Evolutionary conservation across 345 rosid genomes (phyloP).

Genomic region (Pseudoturritis turrita): DNA sequence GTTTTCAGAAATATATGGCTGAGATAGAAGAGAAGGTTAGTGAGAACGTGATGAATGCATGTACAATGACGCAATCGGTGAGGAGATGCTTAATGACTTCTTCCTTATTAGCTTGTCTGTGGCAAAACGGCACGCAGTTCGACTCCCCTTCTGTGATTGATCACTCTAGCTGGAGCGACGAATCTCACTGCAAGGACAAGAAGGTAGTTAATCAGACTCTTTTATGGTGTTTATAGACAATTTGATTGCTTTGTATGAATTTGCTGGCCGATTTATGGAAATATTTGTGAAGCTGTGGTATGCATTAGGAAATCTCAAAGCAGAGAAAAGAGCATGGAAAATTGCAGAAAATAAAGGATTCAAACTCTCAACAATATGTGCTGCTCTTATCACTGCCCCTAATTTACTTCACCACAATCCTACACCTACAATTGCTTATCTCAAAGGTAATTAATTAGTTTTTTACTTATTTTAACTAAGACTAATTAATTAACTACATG

Average conservation of each 20-base stretch:
- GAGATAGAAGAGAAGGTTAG: conserved; percentile 42
- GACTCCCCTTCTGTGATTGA: conserved; percentile 26
- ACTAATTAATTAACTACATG: no score
- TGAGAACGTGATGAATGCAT: conserved; percentile 67
- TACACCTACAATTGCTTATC: conserved; percentile 54
- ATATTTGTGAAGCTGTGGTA: conserved; percentile 47
- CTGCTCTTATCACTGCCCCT: conserved; percentile 52
- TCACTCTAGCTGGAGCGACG: conserved; percentile 67
- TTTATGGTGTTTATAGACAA: no score
- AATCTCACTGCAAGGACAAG: conserved; percentile 52
- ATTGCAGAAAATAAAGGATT: conserved; percentile 42
- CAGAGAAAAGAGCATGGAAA: conserved; percentile 50
- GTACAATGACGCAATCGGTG: conserved; percentile 57
- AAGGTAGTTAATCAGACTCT: no score
- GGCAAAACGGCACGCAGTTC: conserved; percentile 41
- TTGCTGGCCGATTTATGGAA: neutral
- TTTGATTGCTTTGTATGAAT: neutral
- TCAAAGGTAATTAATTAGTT: conserved; percentile 1
- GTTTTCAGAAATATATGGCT: conserved; percentile 20
- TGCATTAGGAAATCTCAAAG: conserved; percentile 65
- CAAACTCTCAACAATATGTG: conserved; percentile 43
- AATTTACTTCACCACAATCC: conserved; percentile 37
- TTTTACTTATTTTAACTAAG: no score
- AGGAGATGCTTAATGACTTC: conserved; percentile 59
- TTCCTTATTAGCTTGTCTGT: conserved; percentile 62